Base-by-base conservation (phyloP, 805 yeast species). In the Saccharomycopsis sp. region DNA sequence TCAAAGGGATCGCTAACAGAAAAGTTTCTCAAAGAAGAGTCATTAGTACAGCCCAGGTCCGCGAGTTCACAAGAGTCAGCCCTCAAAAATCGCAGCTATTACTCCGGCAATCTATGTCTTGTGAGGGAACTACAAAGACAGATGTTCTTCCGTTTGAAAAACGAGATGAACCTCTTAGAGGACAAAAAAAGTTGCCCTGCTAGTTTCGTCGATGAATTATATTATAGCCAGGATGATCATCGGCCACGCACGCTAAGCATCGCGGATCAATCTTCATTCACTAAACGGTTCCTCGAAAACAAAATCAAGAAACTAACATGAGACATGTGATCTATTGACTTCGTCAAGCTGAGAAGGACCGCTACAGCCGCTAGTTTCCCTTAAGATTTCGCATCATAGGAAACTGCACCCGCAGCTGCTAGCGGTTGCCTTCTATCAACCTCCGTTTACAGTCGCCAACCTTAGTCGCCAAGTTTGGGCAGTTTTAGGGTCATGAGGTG, bases 81-180 rank as follows among this genome's bases (percentile, higher is more conserved):
- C 54, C 24, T 34, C 63, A 8, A 64, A 62, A 46, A 34, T 65
- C 24, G 48, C 37, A 41, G 51, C 57, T 44, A 57, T 48, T 54
- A 16, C 21, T 37, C 15, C 34, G 41, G 21, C 54, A 5, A 40
- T 2, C 51, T 51, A 37, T 51, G 55, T 16, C 47, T 55, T 66
- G 71, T 67, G 56, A 67, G 76, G 47, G 89, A 85, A 61, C 57
- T 80, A 4, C 86, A 83, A 59, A 71, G 89, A 60, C 85, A 84
- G 53, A 64, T 85, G 66, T 73, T 79, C 53, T 73, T 83, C 12
- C 71, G 72, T 46, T 80, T 78, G 60, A 85, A 85, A 65, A 79
- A 84, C 2, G 91, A 86, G 68, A 77, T 85, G 79, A 82, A 79
- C 61, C 21, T 44, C 8, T 44, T 44, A 18, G 48, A 44, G 16